phyloP scores from a whole-genome alignment of 805 yeast genomes.

The Martiniozyma abietophila region DNA sequence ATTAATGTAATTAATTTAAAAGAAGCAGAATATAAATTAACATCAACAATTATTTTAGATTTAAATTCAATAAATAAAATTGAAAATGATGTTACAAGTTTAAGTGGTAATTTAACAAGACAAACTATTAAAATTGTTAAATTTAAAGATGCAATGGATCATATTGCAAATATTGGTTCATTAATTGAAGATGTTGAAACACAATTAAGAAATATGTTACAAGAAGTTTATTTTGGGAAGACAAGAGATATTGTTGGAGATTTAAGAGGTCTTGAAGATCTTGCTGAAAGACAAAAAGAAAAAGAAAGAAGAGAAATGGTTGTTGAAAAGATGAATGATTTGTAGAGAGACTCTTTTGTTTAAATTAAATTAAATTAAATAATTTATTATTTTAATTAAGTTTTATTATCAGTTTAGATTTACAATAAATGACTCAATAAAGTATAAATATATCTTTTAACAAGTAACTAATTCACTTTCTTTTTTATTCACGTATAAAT shows the following conservation, averaged over 20 bases:
- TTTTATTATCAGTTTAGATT: too few relatives aligned
- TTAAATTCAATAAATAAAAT: constrained; percentile 29
- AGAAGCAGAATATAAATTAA: constrained; percentile 52
- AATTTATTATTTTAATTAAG: too few relatives aligned
- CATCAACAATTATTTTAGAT: constrained; percentile 82
- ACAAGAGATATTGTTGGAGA: constrained; percentile 81
- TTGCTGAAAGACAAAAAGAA: constrained; percentile 30
- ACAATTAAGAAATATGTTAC: constrained; percentile 75
- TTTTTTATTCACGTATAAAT: too few relatives aligned
- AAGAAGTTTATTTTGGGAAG: constrained; percentile 93
- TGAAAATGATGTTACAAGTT: constrained; percentile 29
- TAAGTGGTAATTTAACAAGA: constrained; percentile 81
- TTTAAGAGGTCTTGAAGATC: constrained; percentile 37
- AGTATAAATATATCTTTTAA: too few relatives aligned
- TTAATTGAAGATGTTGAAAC: constrained; percentile 83
- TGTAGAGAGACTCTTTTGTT: too few relatives aligned
- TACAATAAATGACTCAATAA: too few relatives aligned
- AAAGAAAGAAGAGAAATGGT: constrained; percentile 28
- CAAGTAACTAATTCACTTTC: too few relatives aligned
- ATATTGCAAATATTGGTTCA: constrained; percentile 77
- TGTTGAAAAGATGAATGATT: constrained; percentile 1
- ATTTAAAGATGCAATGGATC: constrained; percentile 47
- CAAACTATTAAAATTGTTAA: constrained; percentile 56
- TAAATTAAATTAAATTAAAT: too few relatives aligned
- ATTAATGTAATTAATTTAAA: constrained; percentile 36